Conservation (phyloP, 2,329 filamentous ascomycete species). For the Fusarium bactridioides region DNA sequence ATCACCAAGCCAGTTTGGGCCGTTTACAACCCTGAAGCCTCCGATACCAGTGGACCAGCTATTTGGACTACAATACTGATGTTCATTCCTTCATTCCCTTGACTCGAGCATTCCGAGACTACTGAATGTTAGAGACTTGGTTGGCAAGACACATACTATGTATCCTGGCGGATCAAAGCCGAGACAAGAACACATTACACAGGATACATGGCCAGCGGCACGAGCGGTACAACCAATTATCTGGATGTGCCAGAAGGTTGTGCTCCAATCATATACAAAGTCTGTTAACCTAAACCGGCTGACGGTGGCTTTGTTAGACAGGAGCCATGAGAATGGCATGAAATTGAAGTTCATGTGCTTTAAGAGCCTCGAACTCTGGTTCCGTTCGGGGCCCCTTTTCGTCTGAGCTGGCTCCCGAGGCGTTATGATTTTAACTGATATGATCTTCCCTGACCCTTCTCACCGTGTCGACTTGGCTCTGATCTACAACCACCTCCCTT, state of each 20-base stretch:
- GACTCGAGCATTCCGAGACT: conserved; percentile 28
- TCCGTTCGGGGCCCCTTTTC: conserved; percentile 4
- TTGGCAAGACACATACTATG: conserved; percentile 26
- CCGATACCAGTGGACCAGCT: not conserved
- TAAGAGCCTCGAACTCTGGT: not conserved
- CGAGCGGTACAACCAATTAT: conserved; percentile 12
- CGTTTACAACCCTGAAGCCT: conserved; percentile 16
- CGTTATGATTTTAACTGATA: conserved; percentile 15
- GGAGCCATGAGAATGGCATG: conserved; percentile 1
- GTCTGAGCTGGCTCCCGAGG: conserved; percentile 6
- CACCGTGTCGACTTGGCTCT: conserved; percentile 6
- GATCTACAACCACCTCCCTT: conserved; percentile 18
- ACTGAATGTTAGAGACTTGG: not conserved
- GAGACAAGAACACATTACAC: conserved; percentile 11
- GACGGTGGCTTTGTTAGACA: not conserved
- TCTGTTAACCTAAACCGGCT: not conserved
- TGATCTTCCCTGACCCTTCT: not conserved
- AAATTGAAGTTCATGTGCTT: not conserved
- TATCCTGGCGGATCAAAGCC: conserved; percentile 19
- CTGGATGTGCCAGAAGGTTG: conserved; percentile 4
- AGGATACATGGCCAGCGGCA: conserved; percentile 3
- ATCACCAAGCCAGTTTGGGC: conserved; percentile 24
- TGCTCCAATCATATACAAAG: not conserved
- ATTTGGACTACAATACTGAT: conserved; percentile 6
- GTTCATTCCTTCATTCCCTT: conserved; percentile 28